Base-by-base conservation (phyloP, 176 grass and related monocot species). In the Triticum monococcum region DNA sequence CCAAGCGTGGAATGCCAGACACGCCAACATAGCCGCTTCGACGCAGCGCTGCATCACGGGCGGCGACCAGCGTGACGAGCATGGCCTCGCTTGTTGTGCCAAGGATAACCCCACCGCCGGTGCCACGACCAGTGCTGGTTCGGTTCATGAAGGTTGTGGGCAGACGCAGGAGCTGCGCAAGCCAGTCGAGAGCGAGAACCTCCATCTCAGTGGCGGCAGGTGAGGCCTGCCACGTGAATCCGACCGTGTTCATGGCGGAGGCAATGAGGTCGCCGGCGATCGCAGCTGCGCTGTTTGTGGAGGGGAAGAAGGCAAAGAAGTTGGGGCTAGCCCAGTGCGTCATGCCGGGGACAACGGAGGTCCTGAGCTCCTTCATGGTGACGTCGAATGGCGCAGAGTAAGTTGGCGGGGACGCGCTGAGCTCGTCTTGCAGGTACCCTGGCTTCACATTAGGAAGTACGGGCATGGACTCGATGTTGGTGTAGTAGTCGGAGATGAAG, bases 401-500 rank as follows among this genome's bases (percentile, higher is more conserved):
- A 12, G n/a, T 74, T 0, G 71, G 71, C 12, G 71, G 71, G 71
- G 71, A 74, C 12, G 71, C 71, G 6, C 12, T 16, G 40, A 74
- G 71, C n/a, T 74, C 40, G n/a, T 26, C 40, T 41, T 74, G 71
- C 23, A 74, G 40, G 71, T 74, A 74, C 1, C 71, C 71, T 1
- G 71, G 71, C 23, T 46, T 74, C n/a, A 74, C 71, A 7, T 46
- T 46, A 38, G 71, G 40, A 6, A 74, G 71, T 6, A 74, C 71
- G 1, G 71, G 40, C 40, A 74, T 74, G 12, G 71, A 74, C 71
- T 74, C 71, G 23, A 46, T 1, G 40, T 74, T 74, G n/a, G 36
- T 41, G 37, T 73, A 73, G 70, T 73, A 73, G 70, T 73, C 70
- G 37, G 70, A 73, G 38, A 73, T 73, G 38, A 73, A 73, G n/a